Evolutionary conservation across 2,329 filamentous ascomycete genomes (phyloP), one percentile per base, ranked within the genome.

Genomic region (Pseudogymnoascus sp.): DNA sequence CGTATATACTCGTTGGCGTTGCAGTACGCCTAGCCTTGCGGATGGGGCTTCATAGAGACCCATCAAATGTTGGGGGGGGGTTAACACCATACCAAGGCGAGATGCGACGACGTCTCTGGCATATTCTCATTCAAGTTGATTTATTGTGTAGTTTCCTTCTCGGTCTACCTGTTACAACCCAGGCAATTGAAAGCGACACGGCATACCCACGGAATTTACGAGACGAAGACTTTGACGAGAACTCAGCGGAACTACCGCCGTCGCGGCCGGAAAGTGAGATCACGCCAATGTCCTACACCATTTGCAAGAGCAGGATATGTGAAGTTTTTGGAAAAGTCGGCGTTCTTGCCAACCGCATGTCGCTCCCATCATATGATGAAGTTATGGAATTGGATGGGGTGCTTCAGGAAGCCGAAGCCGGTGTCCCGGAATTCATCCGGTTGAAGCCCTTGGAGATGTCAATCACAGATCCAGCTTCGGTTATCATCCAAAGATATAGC

Each of bases 71-170:
- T 66, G 77, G 77, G 65, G 63, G 66, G 11, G 59, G 58, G 15
- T 81, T 93, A 40, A 82, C 84, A 1, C 85, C 87, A 5, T 92
- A 89, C 67, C 83, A 91, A 74, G 89, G 84, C 77, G 89, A 93
- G 75, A 91, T 88, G 81, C 78, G 85, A 63, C 77, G 85, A 36
- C 76, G 85, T 62, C 70, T 80, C 66, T 84, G 81, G 82, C 78
- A 79, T 64, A 74, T 83, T 64, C 76, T 78, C 2, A 71, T 76
- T 26, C 83, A 86, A 68, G 77, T 87, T 54, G 87, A 89, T 68
- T 72, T 85, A 2, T 72, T 89, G 3, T 83, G 86, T 26, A 82
- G 84, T 1, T 88, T 87, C 68, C 85, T 89, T 68, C 79, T 88
- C 63, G 86, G 86, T 1, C 75, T 90, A 60, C 87, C 87, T 2